A percentile compares a stretch with the other conserved stretches of the same genome.
These are phyloP conservation scores for Elsinoe arachidis DNA, from an alignment of 2,329 filamentous ascomycete species.

Conservation along the genomic window DNA sequence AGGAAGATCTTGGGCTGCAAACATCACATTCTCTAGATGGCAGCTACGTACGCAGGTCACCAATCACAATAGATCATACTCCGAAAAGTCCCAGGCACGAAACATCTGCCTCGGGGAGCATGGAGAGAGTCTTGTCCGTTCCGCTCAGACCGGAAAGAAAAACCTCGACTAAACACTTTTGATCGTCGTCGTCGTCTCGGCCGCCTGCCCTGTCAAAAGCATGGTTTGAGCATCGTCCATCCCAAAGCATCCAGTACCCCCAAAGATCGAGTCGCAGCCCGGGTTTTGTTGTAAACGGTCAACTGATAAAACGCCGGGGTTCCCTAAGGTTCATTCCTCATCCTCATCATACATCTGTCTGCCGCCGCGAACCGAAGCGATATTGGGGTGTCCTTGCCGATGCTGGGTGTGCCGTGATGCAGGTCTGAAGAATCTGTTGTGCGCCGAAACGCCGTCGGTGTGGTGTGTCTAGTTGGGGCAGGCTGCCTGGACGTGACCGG, in stretches of 20 bases:
- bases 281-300: not conserved
- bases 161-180: not conserved
- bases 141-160: not conserved
- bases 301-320: constrained; percentile 4
- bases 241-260: constrained; percentile 9
- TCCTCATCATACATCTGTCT: constrained; percentile 9
- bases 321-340: constrained; percentile 4
- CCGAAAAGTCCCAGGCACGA: constrained; percentile 8
- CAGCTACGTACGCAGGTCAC: constrained; percentile 8
- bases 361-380: constrained; percentile 8
- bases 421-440: constrained; percentile 8
- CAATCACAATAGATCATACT: constrained; percentile 5
- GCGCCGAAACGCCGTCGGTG: not conserved
- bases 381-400: constrained; percentile 9
- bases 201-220: not conserved
- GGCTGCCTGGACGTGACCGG: constrained; percentile 84
- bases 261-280: not conserved
- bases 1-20: not conserved
- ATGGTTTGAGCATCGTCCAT: constrained; percentile 8
- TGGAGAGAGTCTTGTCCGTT: constrained; percentile 9
- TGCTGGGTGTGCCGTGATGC: constrained; percentile 11
- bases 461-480: constrained; percentile 65
- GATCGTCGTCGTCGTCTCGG: not conserved
- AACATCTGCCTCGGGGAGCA: constrained; percentile 2
- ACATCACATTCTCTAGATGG: not conserved